Evolutionary conservation across 805 yeast genomes (phyloP).

Genomic region (Nakazawaea populi): DNA sequence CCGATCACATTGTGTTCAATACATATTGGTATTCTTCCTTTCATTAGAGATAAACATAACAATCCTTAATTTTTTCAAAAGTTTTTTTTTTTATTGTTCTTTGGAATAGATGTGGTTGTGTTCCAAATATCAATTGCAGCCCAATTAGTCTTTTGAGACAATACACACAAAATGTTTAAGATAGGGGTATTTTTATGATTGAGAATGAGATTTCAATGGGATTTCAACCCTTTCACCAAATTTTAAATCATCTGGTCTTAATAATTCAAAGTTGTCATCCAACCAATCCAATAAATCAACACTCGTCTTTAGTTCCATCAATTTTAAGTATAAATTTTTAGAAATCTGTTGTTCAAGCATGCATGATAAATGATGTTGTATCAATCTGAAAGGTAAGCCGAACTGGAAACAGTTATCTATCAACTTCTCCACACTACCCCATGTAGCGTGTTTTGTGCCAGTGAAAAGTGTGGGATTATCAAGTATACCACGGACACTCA

Average conservation of each 20-base stretch:
- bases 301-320: conserved; percentile 57
- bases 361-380: conserved; percentile 84
- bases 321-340: conserved; percentile 43
- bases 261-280: conserved; percentile 61
- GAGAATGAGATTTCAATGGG: neutral
- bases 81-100: no score
- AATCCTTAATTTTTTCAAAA: no score
- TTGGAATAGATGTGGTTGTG: no score
- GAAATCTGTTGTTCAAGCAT: conserved; percentile 63
- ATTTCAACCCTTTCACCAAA: conserved; percentile 39
- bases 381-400: conserved; percentile 79
- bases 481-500: conserved; percentile 90
- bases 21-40: no score
- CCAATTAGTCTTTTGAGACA: no score
- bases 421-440: conserved; percentile 84
- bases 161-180: neutral
- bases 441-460: conserved; percentile 70
- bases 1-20: no score
- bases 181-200: neutral
- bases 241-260: conserved; percentile 60
- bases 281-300: conserved; percentile 78
- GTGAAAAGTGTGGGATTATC: conserved; percentile 85
- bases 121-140: no score
- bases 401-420: conserved; percentile 73
- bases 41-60: no score